Evolutionary conservation across 225 moss, liverwort and hornwort genomes (phyloP).

Genomic region (Takakia lepidozioides): DNA sequence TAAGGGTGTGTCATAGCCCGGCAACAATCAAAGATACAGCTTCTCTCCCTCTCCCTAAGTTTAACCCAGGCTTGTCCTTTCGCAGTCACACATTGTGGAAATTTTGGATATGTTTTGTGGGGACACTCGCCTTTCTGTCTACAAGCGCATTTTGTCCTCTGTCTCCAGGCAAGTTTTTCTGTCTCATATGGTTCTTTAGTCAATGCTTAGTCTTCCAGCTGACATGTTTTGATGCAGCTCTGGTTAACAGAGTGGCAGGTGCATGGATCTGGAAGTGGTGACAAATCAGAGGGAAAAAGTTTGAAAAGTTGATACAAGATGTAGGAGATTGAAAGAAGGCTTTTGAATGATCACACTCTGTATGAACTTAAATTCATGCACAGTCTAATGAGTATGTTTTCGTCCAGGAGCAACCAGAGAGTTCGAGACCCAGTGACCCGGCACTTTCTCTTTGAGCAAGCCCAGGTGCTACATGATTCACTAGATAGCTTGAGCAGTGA

Average conservation of each 20-base stretch:
- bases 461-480: slow-evolving; percentile 88
- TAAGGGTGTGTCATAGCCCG: too few relatives aligned
- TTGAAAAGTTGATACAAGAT: too few relatives aligned
- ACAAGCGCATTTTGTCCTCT: slow-evolving; percentile 74
- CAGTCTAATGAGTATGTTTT: not conserved
- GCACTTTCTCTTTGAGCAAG: slow-evolving; percentile 91
- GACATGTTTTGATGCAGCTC: too few relatives aligned
- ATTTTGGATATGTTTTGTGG: slow-evolving; percentile 81
- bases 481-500: slow-evolving; percentile 98
- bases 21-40: too few relatives aligned
- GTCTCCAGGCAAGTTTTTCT: slow-evolving; percentile 45
- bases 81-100: slow-evolving; percentile 80
- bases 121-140: slow-evolving; percentile 80
- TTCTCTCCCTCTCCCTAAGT: too few relatives aligned
- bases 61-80: too few relatives aligned
- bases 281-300: too few relatives aligned
- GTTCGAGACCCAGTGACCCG: slow-evolving; percentile 79
- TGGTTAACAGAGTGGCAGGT: too few relatives aligned
- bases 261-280: too few relatives aligned
- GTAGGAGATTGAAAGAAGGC: too few relatives aligned
- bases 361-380: slow-evolving; percentile 1
- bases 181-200: too few relatives aligned
- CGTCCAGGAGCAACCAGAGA: slow-evolving; percentile 64
- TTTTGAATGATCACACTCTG: slow-evolving; percentile 6
- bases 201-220: too few relatives aligned